These are phyloP conservation scores for Cryptosporidium felis DNA, from an alignment of 169 alveolate species.

Conservation along the genomic window DNA sequence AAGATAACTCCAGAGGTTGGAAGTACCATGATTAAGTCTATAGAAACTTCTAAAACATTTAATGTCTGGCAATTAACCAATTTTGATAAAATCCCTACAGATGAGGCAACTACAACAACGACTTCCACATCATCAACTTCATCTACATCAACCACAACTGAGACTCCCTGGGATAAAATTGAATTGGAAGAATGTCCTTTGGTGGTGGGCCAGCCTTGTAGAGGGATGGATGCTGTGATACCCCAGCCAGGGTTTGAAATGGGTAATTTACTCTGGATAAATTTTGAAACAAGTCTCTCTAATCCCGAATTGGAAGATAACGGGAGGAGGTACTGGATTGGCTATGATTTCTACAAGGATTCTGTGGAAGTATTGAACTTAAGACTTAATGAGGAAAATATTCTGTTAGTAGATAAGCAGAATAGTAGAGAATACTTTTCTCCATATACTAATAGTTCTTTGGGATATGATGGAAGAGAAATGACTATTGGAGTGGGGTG, in stretches of 20 bases:
- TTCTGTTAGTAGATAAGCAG: too few relatives aligned
- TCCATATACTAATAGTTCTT: neutral
- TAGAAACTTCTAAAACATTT: neutral
- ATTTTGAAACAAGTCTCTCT: too few relatives aligned
- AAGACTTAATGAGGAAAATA: too few relatives aligned
- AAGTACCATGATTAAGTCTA: too few relatives aligned
- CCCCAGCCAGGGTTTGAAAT: neutral
- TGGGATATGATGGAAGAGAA: neutral
- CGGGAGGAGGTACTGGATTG: too few relatives aligned
- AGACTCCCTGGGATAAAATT: slow-evolving; percentile 1
- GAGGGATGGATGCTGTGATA: neutral
- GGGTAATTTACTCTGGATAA: slow-evolving; percentile 11
- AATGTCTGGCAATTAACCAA: neutral
- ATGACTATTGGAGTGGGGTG: neutral
- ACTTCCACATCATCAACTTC: neutral
- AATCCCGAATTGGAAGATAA: too few relatives aligned
- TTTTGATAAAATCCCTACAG: neutral
- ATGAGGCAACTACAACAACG: neutral
- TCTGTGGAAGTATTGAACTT: too few relatives aligned
- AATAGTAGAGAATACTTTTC: too few relatives aligned
- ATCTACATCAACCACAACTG: neutral
- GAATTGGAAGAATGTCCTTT: neutral
- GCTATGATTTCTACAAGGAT: too few relatives aligned
- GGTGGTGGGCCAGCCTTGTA: neutral
- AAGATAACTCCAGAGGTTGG: too few relatives aligned